Base-by-base conservation (phyloP, 2,329 filamentous ascomycete species). In the Aspergillus awamori region DNA sequence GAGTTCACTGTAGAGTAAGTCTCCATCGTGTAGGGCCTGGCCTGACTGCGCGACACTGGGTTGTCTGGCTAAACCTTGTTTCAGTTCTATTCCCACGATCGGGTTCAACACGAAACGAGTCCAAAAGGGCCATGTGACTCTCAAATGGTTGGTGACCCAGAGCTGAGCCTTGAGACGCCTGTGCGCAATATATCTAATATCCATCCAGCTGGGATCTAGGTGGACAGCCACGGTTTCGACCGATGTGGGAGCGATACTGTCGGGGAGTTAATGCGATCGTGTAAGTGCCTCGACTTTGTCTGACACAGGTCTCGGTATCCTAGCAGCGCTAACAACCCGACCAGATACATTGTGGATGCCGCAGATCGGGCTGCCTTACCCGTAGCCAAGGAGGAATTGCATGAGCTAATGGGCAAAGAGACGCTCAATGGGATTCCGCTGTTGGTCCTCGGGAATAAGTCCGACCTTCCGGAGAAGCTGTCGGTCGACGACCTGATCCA, bases 231-330 rank as follows among this genome's bases (percentile, higher is more conserved):
- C 87, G 94, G 67, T 99, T 98, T 82, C 91, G 95, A 73, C 91
- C 92, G 69, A 99, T 99, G 95, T 99, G 95, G 95, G 95, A 99
- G 83, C 86, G 95, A 74, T 99, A 99, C 79, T 98, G 95, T 80
- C 92, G 93, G 66, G 95, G 93, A 56, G 95, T 98, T 69, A 97
- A 96, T 80, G 94, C 94, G 69, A 97, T 99, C 70, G 91, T 99
- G 86, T 89, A 83, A 77, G 84, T 64, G 53, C 51, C 56, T 45
- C 41, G 11, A 30, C 1, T 11, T 15, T 8, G 17, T 51, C 28
- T 22, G n/a, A 24, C 5, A n/a, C 13, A 17, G 15, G 48, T 20
- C 6, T 7, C 28, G 17, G 36, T 17, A 53, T 26, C 22, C 41
- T 59, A 43, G 38, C 33, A 24, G 38, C 33, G 58, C 61, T 70